Conservation (phyloP, 2,329 filamentous ascomycete genomes). For the Monosporascus ibericus region DNA sequence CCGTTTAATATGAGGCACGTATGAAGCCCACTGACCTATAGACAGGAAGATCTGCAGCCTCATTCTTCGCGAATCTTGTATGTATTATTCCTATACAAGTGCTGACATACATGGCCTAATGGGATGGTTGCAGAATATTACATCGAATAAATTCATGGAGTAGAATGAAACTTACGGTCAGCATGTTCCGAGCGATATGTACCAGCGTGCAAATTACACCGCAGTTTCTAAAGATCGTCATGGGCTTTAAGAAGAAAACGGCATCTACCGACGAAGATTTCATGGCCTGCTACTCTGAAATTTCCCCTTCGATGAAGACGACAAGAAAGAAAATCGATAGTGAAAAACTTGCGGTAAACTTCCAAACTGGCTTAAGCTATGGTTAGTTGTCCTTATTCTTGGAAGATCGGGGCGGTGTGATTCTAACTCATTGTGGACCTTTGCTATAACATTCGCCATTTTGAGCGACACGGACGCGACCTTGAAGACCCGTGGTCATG, state of each 20-base stretch:
- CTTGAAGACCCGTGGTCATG: constrained; percentile 11
- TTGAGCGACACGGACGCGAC: constrained; percentile 7
- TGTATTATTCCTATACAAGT: too few relatives aligned
- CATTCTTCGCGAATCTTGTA: too few relatives aligned
- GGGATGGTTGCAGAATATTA: too few relatives aligned
- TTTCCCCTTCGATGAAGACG: too few relatives aligned
- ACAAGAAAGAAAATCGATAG: too few relatives aligned
- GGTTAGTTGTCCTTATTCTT: not conserved
- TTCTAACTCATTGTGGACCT: not conserved
- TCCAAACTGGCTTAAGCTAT: too few relatives aligned
- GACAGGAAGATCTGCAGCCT: too few relatives aligned
- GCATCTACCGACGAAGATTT: constrained; percentile 7
- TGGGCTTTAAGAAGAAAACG: constrained; percentile 2
- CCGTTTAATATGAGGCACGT: too few relatives aligned
- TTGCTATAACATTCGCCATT: constrained; percentile 10
- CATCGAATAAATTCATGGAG: constrained; percentile 4
- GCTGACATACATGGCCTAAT: too few relatives aligned
- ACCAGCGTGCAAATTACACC: not conserved
- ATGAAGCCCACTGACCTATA: too few relatives aligned
- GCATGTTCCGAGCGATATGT: not conserved
- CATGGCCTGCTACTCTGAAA: constrained; percentile 5
- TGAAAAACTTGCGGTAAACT: too few relatives aligned
- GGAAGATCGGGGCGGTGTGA: not conserved
- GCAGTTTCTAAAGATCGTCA: constrained; percentile 3
- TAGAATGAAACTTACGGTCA: constrained; percentile 2